phyloP scores from a whole-genome alignment of 306 rosid genomes.

The Elaeagnus macrophylla region DNA sequence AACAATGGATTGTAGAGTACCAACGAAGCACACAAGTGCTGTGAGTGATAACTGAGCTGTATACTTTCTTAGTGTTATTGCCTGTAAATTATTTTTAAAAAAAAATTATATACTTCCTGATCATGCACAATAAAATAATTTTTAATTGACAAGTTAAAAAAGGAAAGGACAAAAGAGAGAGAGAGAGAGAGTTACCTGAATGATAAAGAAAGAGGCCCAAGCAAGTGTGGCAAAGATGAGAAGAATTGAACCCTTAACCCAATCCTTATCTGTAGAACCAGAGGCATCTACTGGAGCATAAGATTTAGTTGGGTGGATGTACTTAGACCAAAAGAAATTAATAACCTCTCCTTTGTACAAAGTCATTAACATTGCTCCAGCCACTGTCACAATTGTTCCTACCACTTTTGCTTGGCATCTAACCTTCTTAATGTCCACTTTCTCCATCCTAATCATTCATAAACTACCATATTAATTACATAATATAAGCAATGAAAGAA shows the following conservation, averaged over 20 bases:
- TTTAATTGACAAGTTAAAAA: too few relatives aligned
- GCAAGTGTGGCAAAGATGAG: conserved; percentile 72
- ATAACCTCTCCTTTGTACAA: conserved; percentile 74
- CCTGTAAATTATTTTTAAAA: conserved; percentile 3
- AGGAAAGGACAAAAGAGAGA: too few relatives aligned
- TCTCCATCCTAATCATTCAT: conserved; percentile 61
- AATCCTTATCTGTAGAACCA: conserved; percentile 33
- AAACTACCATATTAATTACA: background rate
- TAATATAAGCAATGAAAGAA: too few relatives aligned
- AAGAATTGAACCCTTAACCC: conserved; percentile 79
- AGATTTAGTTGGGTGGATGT: conserved; percentile 26
- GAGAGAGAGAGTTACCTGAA: conserved; percentile 29
- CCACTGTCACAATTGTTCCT: conserved; percentile 70
- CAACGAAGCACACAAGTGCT: conserved; percentile 64
- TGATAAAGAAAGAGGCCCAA: conserved; percentile 94
- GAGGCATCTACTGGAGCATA: conserved; percentile 13
- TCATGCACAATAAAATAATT: too few relatives aligned
- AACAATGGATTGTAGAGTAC: conserved; percentile 66
- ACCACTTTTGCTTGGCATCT: conserved; percentile 63
- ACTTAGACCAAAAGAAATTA: conserved; percentile 37
- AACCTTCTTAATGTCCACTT: conserved; percentile 43
- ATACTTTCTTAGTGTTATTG: conserved; percentile 56
- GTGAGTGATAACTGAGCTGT: conserved; percentile 86
- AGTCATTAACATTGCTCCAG: conserved; percentile 94
- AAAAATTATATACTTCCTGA: too few relatives aligned